phyloP scores from a whole-genome alignment of 768 basidiomycete genomes.

The Tulasnella sp. region DNA sequence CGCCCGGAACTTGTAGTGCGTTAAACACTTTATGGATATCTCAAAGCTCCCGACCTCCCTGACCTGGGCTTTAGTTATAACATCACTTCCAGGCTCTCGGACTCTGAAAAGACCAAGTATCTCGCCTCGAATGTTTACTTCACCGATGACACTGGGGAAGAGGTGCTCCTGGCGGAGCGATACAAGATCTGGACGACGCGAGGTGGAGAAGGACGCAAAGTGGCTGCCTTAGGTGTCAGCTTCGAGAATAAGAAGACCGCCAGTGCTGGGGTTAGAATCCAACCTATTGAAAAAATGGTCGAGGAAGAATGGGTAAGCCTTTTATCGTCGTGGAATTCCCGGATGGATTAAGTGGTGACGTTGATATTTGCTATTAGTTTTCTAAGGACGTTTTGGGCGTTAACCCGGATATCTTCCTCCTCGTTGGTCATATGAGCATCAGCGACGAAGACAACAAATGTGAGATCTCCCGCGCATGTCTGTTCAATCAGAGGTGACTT shows the following conservation, averaged over 20 bases:
- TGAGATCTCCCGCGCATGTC: neutral
- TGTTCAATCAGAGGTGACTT: neutral
- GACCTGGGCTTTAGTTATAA: neutral
- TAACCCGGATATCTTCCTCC: conserved; percentile 2
- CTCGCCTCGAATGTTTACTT: conserved; percentile 9
- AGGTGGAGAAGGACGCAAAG: neutral
- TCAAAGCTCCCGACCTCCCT: neutral
- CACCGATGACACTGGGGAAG: neutral
- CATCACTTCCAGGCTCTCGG: neutral
- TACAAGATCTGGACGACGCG: neutral
- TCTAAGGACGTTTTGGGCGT: neutral
- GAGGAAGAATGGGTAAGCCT: neutral
- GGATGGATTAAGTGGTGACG: neutral
- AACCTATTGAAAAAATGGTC: neutral
- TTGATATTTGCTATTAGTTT: neutral
- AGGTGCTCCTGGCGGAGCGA: neutral
- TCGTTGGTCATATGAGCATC: conserved; percentile 5
- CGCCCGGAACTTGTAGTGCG: neutral
- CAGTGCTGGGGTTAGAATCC: neutral
- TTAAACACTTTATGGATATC: neutral
- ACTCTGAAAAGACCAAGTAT: neutral
- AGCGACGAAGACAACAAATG: neutral
- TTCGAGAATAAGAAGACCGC: neutral
- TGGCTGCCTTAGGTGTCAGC: neutral
- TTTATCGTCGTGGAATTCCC: neutral